These are phyloP conservation scores for Sphagnurus paluster DNA, from an alignment of 1,284 basidiomycete genomes.

Conservation along the genomic window DNA sequence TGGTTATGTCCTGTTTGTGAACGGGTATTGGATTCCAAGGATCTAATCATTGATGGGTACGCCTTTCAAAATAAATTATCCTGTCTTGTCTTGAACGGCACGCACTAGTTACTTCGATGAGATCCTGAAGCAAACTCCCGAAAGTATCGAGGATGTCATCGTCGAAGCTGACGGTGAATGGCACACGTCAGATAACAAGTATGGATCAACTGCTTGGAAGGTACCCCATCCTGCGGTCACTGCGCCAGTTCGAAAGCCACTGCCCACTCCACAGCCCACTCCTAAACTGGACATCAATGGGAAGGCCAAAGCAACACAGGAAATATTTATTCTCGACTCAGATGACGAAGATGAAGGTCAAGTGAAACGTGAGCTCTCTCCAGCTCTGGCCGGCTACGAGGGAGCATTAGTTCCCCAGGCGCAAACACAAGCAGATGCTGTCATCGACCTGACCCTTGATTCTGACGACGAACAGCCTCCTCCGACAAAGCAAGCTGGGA, in stretches of 20 bases:
- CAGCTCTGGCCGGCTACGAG: conserved; percentile 44
- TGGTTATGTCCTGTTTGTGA: conserved; percentile 98
- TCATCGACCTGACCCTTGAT: conserved; percentile 81
- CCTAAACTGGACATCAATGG: conserved; percentile 34
- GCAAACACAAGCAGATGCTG: conserved; percentile 35
- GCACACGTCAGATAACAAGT: conserved; percentile 89
- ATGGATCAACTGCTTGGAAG: conserved; percentile 74
- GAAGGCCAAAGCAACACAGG: conserved; percentile 49
- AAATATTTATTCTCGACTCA: conserved; percentile 77
- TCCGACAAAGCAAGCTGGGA: conserved; percentile 36
- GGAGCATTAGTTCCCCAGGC: conserved; percentile 22
- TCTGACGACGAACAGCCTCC: conserved; percentile 60
- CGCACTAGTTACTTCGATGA: conserved; percentile 74
- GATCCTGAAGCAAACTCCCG: conserved; percentile 77
- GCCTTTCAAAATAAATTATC: conserved; percentile 5
- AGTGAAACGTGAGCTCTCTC: conserved; percentile 72
- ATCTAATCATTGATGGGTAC: conserved; percentile 90
- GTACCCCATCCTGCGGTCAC: conserved; percentile 43
- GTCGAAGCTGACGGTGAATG: conserved; percentile 95
- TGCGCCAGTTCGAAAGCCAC: conserved; percentile 24
- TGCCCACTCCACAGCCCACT: conserved; percentile 25
- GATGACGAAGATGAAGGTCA: conserved; percentile 76
- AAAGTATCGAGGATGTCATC: conserved; percentile 86
- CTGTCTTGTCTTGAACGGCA: not conserved
- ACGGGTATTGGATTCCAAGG: conserved; percentile 72